Evolutionary conservation across 768 basidiomycete genomes (phyloP).

Genomic region (Asterophora lycoperdoides): DNA sequence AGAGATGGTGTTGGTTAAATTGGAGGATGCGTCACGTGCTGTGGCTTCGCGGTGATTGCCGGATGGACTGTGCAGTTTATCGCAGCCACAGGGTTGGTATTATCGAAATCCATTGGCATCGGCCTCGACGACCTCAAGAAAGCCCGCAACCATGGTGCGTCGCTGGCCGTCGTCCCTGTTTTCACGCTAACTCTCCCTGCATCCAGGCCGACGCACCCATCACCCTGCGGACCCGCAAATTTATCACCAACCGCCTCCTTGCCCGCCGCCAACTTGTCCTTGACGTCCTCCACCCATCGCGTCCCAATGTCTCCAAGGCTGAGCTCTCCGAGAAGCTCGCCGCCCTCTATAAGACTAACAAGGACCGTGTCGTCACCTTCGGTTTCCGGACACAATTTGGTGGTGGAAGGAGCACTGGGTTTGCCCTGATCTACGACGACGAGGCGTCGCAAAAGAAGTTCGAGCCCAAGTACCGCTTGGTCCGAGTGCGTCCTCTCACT

Average conservation of each 20-base stretch:
- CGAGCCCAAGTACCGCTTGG: slow-evolving; percentile 92
- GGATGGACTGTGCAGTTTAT: slow-evolving; percentile 38
- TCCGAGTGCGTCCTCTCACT: slow-evolving; percentile 64
- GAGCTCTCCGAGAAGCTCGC: slow-evolving; percentile 94
- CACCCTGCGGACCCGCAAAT: slow-evolving; percentile 97
- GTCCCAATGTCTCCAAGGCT: slow-evolving; percentile 87
- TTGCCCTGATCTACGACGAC: slow-evolving; percentile 96
- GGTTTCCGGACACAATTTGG: slow-evolving; percentile 96
- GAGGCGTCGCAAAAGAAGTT: slow-evolving; percentile 94
- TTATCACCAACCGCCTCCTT: slow-evolving; percentile 97
- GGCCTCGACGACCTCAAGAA: slow-evolving; percentile 40
- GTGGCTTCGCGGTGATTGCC: slow-evolving; percentile 36
- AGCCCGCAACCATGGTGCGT: slow-evolving; percentile 20
- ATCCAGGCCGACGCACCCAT: slow-evolving; percentile 81
- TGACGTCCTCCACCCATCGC: slow-evolving; percentile 93
- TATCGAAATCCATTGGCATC: slow-evolving; percentile 27
- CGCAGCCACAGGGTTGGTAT: slow-evolving; percentile 29
- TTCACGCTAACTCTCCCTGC: slow-evolving; percentile 8
- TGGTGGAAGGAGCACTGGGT: slow-evolving; percentile 96
- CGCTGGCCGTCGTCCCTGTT: background rate
- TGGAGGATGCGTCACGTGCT: slow-evolving; percentile 8
- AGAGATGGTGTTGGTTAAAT: background rate
- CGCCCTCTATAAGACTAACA: slow-evolving; percentile 87
- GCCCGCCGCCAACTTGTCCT: slow-evolving; percentile 95
- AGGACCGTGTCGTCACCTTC: slow-evolving; percentile 87